Base-by-base conservation (phyloP, 352 stramenopile genomes). In the Halophytophthora polymorphica region DNA sequence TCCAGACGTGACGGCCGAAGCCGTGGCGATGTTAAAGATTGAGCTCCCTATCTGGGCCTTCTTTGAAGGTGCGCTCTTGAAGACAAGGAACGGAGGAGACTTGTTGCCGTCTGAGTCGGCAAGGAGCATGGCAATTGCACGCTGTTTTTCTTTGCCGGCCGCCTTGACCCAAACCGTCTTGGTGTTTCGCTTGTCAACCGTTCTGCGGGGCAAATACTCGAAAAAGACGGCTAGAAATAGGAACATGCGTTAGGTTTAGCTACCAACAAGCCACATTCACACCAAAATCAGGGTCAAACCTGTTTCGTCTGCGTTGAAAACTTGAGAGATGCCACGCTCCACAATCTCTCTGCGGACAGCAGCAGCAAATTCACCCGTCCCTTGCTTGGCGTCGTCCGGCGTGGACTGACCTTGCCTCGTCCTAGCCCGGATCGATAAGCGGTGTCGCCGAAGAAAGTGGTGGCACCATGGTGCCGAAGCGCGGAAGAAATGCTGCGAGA, bases 271-370 rank as follows among this genome's bases (percentile, higher is more conserved):
- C 35, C 31, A 35, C n/a, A 22, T 28, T 12, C 21, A 50, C 17
- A 45, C 13, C 0, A 36, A 45, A 19, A 17, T 50, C n/a, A n/a
- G n/a, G n/a, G n/a, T n/a, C n/a, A n/a, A n/a, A 61, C n/a, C 50
- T 15, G 58, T 66, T 61, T 61, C 45, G 25, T 53, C 41, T 25
- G 51, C 46, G 45, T 57, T 52, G 35, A 35, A 52, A 1, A 62
- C 10, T 14, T 56, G 2, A 13, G 38, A 39, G 15, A 56, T 51
- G 3, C 21, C 31, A 31, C 53, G 25, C 15, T 44, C 52, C 6
- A 44, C 35, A 3, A 59, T 54, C 7, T 40, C 13, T 36, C 19
- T 7, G n/a, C 33, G 40, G 6, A 50, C 43, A 1, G 3, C 39
- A 23, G 33, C 21, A 2, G 41, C 39, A 22, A 41, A 54, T n/a